phyloP scores from a whole-genome alignment of 257 asterid species.

The Misopates orontium region DNA sequence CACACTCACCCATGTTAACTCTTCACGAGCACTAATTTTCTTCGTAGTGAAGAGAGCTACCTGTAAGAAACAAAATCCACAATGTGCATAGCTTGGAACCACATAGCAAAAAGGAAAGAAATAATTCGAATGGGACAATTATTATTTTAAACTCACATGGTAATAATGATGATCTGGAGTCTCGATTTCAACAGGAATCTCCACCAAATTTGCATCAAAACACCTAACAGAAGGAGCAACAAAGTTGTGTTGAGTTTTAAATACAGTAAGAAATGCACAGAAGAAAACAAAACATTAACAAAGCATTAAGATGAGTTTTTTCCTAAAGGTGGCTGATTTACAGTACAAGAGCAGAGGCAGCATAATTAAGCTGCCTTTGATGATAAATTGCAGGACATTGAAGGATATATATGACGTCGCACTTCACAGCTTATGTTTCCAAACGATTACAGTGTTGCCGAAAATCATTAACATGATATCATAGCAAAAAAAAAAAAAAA shows the following conservation, averaged over 20 bases:
- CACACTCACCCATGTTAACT: slow-evolving; percentile 61
- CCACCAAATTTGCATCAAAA: slow-evolving; percentile 58
- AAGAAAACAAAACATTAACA: too few relatives aligned
- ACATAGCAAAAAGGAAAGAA: background rate
- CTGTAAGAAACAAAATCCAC: slow-evolving; percentile 34
- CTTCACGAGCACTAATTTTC: slow-evolving; percentile 57
- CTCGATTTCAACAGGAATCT: slow-evolving; percentile 70
- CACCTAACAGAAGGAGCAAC: slow-evolving; percentile 42
- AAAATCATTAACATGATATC: background rate
- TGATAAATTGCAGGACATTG: background rate
- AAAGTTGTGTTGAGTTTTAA: background rate
- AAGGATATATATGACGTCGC: too few relatives aligned
- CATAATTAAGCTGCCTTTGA: too few relatives aligned
- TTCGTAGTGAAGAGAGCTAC: slow-evolving; percentile 63
- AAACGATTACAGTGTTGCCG: background rate
- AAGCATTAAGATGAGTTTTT: too few relatives aligned
- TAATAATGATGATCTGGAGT: slow-evolving; percentile 65
- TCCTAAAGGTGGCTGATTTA: too few relatives aligned
- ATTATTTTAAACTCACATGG: slow-evolving; percentile 43
- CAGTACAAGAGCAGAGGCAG: too few relatives aligned
- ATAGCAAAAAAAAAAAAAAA: too few relatives aligned
- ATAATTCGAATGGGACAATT: background rate
- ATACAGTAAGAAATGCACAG: too few relatives aligned
- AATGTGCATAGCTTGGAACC: background rate
- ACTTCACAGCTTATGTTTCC: too few relatives aligned